Base-by-base conservation (phyloP, 108 stramenopile genomes). In the Skeletonema grethae region DNA sequence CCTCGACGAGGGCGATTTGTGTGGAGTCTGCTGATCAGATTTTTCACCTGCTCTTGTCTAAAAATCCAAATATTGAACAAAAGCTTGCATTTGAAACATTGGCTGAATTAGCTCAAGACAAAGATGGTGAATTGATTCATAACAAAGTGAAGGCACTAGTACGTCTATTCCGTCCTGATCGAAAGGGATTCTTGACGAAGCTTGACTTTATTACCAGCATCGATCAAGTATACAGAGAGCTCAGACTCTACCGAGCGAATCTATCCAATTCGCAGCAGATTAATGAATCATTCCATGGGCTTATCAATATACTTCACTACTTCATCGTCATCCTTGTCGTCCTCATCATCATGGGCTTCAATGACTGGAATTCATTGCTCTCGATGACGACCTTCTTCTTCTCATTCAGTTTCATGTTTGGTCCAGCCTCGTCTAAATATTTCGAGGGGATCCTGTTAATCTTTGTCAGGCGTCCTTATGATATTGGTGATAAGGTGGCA, bases 361-460 rank as follows among this genome's bases (percentile, higher is more conserved):
- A 71, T 71, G 29, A 60, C 9, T 75, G 86, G 56, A 65, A 82
- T 28, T 70, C 87, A 24, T 73, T 86, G 65, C 24, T 75, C n/a
- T 77, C 83, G 10, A 56, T 87, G 24, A 70, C 85, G n/a, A 71
- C 79, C 32, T 70, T 87, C 55, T 67, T 90, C 22, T 63, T 90
- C 31, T 68, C 67, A 0, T 87, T 88, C 61, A 65, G 77, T 28
- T 86, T 87, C 67, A 78, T 87, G 77, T 86, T 91, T 58, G 85
- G 87, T 5, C 59, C 77, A 5, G 90, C 87, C 6, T 65, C 74
- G 38, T 61, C 77, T 11, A 84, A 86, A 38, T 84, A 76, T 20
- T 87, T 90, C 30, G 86, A 84, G 78, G 90, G 90, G 7, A 38
- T 87, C 30, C 60, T 90, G 16, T 72, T 90, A 39, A 82, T 90